Evolutionary conservation across 495 filamentous ascomycete genomes (phyloP).

Genomic region (Xylaria bambusicola): DNA sequence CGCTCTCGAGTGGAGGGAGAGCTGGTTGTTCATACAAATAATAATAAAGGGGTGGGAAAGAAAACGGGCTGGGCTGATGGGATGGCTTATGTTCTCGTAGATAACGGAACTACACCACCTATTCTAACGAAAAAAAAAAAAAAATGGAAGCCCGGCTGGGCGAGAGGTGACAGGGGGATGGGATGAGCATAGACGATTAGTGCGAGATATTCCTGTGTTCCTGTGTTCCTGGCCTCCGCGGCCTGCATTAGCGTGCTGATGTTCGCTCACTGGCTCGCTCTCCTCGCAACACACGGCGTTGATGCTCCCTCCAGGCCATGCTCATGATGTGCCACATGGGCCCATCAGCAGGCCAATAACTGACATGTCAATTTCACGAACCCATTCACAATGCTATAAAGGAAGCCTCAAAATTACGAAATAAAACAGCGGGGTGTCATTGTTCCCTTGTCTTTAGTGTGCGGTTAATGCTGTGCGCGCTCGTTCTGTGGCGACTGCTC

Average conservation of each 20-base stretch:
- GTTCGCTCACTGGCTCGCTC: not conserved
- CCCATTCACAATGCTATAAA: slow-evolving; percentile 4
- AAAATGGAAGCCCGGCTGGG: slow-evolving; percentile 1
- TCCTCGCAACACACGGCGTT: not conserved
- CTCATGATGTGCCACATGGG: slow-evolving; percentile 4
- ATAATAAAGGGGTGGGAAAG: not conserved
- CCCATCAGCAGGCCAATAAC: slow-evolving; percentile 11
- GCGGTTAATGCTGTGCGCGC: not conserved
- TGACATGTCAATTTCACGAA: slow-evolving; percentile 17
- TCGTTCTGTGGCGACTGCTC: not conserved
- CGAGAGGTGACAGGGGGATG: slow-evolving; percentile 5
- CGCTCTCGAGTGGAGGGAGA: too few species aligned
- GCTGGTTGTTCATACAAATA: not conserved
- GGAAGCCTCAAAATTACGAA: slow-evolving; percentile 4
- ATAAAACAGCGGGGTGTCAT: not conserved
- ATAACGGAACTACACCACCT: too few species aligned
- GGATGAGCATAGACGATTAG: too few species aligned
- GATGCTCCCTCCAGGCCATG: not conserved
- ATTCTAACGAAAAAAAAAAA: too few species aligned
- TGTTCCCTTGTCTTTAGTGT: not conserved
- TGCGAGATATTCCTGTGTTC: too few species aligned
- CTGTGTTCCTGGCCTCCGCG: slow-evolving; percentile 17
- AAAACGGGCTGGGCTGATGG: slow-evolving; percentile 7
- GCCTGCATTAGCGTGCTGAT: slow-evolving; percentile 18
- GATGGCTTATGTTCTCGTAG: too few species aligned